These are phyloP conservation scores for Poronia punctata DNA, from an alignment of 495 filamentous ascomycete genomes.

Conservation along the genomic window DNA sequence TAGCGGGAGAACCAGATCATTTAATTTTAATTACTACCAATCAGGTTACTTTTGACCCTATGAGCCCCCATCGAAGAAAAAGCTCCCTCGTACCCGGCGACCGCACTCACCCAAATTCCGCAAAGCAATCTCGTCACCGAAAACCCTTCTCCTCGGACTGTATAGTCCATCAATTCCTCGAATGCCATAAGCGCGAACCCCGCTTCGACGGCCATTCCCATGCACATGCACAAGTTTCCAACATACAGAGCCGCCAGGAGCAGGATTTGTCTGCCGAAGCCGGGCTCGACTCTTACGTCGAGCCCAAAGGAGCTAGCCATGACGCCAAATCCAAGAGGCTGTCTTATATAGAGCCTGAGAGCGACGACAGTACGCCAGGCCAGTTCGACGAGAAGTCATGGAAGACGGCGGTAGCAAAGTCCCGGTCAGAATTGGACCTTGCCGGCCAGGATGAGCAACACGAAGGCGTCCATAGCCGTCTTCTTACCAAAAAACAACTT, in stretches of 20 bases:
- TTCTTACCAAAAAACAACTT: slow-evolving; percentile 87
- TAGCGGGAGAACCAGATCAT: not conserved
- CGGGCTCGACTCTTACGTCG: slow-evolving; percentile 21
- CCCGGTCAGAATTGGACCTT: slow-evolving; percentile 22
- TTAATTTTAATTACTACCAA: slow-evolving; percentile 3
- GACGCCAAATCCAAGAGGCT: not conserved
- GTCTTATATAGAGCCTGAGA: slow-evolving; percentile 17
- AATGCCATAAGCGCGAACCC: slow-evolving; percentile 33
- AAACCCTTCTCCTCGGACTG: slow-evolving; percentile 53
- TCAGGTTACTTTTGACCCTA: slow-evolving; percentile 68
- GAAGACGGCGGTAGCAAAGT: slow-evolving; percentile 28
- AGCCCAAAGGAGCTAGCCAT: slow-evolving; percentile 23
- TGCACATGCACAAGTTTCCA: slow-evolving; percentile 11
- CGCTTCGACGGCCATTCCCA: not conserved
- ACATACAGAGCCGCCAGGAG: slow-evolving; percentile 4
- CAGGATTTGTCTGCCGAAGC: slow-evolving; percentile 24
- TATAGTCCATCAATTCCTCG: slow-evolving; percentile 77
- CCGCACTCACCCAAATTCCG: slow-evolving; percentile 32
- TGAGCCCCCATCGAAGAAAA: slow-evolving; percentile 72
- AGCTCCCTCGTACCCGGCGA: slow-evolving; percentile 70
- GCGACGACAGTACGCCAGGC: slow-evolving; percentile 24
- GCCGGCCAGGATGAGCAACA: slow-evolving; percentile 13
- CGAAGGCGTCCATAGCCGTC: slow-evolving; percentile 37
- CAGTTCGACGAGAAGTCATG: slow-evolving; percentile 41
- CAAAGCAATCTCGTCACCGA: slow-evolving; percentile 35